Evolutionary conservation across 2,329 filamentous ascomycete genomes (phyloP), one percentile per base, ranked within the genome.

Genomic region (Cryphonectria nitschkei): DNA sequence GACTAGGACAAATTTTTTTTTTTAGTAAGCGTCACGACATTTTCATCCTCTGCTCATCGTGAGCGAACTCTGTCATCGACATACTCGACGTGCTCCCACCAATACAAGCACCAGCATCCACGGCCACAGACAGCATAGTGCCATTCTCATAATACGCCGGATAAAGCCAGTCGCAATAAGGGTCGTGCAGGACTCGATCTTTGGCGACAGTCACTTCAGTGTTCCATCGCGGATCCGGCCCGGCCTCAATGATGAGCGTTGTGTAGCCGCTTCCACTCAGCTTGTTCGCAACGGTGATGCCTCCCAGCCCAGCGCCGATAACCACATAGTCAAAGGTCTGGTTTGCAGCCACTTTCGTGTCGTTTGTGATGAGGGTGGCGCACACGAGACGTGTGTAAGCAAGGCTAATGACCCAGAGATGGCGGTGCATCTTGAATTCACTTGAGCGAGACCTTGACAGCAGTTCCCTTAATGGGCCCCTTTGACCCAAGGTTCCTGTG

Each of bases 21-120:
- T 2, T 22, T 61, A 8, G 61, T 61, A 58, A 52, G 22, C 13
- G 29, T 56, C 52, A 56, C 11, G 16, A 34, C 54, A 50, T 34
- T 19, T 14, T 34, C 14, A 32, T 32, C 19, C 19, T 11, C 11
- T 9, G 52, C 26, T 56, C n/a, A 56, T 56, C 2, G 54, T 34
- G 26, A 14, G 26, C 4, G 8, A 56, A 2, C 46, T 32, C 37
- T 4, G 5, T 1, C 16, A 39, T 66, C 22, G 9, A 70, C 74
- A 7, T 66, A 76, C 76, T 77, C 0, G 76, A 77, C 1, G 76
- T 75, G 9, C 74, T 70, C 13, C 76, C 75, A 2, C 76, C 76
- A n/a, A 77, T 74, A 46, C 76, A 77, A 26, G 75, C 75, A 16
- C 76, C 76, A 29, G 71, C 68, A 16, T 74, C 72, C 56, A 77